phyloP scores from a whole-genome alignment of 306 rosid species.

The Acacia melanoxylon region DNA sequence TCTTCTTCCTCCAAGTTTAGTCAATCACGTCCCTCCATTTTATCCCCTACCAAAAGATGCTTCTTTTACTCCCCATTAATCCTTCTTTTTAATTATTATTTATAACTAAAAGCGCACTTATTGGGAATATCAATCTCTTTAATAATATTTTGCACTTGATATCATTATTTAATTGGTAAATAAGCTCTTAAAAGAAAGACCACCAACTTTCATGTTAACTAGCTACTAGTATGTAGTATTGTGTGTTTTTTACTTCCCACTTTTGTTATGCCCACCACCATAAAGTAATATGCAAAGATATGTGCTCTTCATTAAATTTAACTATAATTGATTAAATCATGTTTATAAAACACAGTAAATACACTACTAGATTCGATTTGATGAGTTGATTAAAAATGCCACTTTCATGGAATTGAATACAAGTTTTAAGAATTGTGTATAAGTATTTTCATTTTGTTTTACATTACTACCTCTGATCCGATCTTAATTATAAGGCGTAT shows the following conservation, averaged over 20 bases:
- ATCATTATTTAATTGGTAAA: neutral
- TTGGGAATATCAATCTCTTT: constrained; percentile 35
- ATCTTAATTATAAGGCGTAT: too few relatives aligned
- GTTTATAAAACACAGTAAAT: neutral
- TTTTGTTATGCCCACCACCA: neutral
- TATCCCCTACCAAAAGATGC: constrained; percentile 23
- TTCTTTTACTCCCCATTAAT: too few relatives aligned
- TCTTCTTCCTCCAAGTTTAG: constrained; percentile 13
- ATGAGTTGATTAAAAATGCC: neutral
- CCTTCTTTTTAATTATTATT: neutral
- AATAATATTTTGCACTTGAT: neutral
- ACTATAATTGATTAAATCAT: neutral
- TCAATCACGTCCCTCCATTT: neutral
- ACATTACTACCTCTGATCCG: too few relatives aligned
- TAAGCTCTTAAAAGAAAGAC: neutral
- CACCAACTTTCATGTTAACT: constrained; percentile 3
- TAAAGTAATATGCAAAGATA: neutral
- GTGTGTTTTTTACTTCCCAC: neutral
- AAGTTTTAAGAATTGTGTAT: too few relatives aligned
- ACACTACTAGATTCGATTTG: neutral
- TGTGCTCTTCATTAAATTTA: neutral
- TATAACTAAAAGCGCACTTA: neutral
- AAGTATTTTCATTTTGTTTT: too few relatives aligned
- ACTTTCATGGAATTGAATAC: neutral
- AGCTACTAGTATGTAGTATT: neutral